Percentiles rank a stretch among this genome's conserved stretches.
These are phyloP conservation scores for Canavalia ensiformis DNA, from an alignment of 306 rosid species.

Conservation along the genomic window DNA sequence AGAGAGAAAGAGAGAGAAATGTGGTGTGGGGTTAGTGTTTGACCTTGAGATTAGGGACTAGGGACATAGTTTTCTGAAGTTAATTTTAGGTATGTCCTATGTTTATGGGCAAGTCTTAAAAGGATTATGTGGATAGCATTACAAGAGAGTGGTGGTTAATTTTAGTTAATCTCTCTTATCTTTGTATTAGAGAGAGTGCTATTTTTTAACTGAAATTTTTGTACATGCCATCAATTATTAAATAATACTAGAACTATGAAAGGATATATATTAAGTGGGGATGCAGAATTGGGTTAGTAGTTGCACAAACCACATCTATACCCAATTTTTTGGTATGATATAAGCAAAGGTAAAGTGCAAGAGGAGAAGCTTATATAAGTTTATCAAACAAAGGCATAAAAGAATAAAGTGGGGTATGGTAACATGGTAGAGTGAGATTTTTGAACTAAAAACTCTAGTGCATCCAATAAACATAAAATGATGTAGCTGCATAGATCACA, in stretches of 20 bases:
- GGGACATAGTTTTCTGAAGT: constrained; percentile 35
- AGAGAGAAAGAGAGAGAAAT: constrained; percentile 47
- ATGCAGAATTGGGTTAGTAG: neutral
- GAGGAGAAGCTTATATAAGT: constrained; percentile 4
- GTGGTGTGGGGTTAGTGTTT: constrained; percentile 61
- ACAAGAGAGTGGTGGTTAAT: constrained; percentile 40
- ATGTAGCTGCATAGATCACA: neutral
- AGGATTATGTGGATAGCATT: constrained; percentile 58
- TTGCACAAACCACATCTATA: neutral
- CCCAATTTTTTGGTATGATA: neutral
- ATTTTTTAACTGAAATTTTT: neutral
- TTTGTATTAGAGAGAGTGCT: neutral
- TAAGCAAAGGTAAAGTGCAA: neutral
- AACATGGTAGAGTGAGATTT: constrained; percentile 23
- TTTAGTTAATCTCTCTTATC: constrained; percentile 42
- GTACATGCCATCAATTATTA: neutral
- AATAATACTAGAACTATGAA: neutral
- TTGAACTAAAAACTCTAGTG: neutral
- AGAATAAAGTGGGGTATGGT: neutral
- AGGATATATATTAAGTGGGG: neutral
- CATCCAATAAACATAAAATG: neutral
- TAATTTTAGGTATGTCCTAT: constrained; percentile 57
- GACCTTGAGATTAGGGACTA: constrained; percentile 57
- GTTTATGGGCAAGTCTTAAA: constrained; percentile 58
- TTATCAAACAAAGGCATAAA: neutral